Evolutionary conservation across 2,329 filamentous ascomycete genomes (phyloP).

Genomic region (Coniella vitis): DNA sequence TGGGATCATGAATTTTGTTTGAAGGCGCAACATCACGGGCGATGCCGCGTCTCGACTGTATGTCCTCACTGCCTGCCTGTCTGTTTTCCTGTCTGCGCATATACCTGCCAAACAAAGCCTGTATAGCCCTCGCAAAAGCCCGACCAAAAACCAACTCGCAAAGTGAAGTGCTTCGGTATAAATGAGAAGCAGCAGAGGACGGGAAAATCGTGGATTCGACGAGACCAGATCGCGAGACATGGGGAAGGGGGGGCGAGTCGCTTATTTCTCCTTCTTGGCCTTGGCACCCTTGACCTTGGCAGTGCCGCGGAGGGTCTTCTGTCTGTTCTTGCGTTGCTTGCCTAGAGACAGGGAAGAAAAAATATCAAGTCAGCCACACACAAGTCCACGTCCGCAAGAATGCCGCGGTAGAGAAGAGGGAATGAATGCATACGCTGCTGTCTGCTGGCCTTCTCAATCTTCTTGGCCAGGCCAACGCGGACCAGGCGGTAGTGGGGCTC

Average conservation of each 20-base stretch:
- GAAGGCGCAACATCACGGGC: slow-evolving; percentile 4
- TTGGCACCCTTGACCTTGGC: slow-evolving; percentile 96
- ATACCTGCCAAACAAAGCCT: slow-evolving; percentile 11
- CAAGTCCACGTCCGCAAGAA: no score
- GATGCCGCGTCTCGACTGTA: slow-evolving; percentile 4
- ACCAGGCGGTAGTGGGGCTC: slow-evolving; percentile 97
- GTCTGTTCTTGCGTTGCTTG: slow-evolving; percentile 99
- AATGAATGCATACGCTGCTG: slow-evolving; percentile 82
- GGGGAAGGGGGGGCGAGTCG: slow-evolving; percentile 27
- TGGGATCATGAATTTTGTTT: slow-evolving; percentile 10
- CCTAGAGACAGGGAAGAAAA: slow-evolving; percentile 48
- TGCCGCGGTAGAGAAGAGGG: not conserved
- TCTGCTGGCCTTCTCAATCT: slow-evolving; percentile 96
- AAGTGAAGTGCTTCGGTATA: slow-evolving; percentile 9
- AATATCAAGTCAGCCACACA: slow-evolving; percentile 9
- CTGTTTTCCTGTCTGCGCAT: slow-evolving; percentile 5
- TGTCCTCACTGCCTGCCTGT: slow-evolving; percentile 5
- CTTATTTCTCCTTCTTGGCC: slow-evolving; percentile 91
- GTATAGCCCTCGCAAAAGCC: slow-evolving; percentile 10
- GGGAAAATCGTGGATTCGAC: slow-evolving; percentile 5
- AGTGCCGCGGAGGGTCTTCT: slow-evolving; percentile 96
- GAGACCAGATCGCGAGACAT: slow-evolving; percentile 5
- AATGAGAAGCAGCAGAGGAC: not conserved
- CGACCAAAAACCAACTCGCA: slow-evolving; percentile 12
- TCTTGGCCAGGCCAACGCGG: slow-evolving; percentile 83